Percentiles rank a stretch among this genome's conserved stretches.
phyloP scores from a whole-genome alignment of 2,329 filamentous ascomycete species.

The Xylaria sp. region DNA sequence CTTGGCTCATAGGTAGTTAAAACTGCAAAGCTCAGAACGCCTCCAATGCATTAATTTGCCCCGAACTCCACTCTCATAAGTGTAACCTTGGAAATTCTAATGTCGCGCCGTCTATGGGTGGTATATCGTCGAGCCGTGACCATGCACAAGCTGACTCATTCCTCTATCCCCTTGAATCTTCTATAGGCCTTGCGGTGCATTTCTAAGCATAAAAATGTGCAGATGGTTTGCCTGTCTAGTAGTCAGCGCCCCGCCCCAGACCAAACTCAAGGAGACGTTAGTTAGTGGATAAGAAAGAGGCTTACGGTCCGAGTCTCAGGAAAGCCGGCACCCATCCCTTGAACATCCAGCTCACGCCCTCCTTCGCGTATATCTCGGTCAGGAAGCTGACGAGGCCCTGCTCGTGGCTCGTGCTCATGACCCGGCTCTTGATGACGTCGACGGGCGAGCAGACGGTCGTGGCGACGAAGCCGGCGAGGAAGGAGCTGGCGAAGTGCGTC shows the following conservation, averaged over 20 bases:
- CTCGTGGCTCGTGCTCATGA: slow-evolving; percentile 70
- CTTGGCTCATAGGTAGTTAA: slow-evolving; percentile 1
- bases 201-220: slow-evolving; percentile 84
- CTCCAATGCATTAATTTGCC: slow-evolving; percentile 13
- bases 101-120: slow-evolving; percentile 1
- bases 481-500: slow-evolving; percentile 77
- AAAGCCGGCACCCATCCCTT: slow-evolving; percentile 86
- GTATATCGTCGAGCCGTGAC: not conserved
- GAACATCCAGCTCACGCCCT: slow-evolving; percentile 83
- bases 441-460: slow-evolving; percentile 84
- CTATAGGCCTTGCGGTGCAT: slow-evolving; percentile 81
- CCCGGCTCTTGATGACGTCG: slow-evolving; percentile 85
- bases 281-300: slow-evolving; percentile 24
- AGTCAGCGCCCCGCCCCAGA: not conserved
- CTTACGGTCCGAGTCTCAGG: slow-evolving; percentile 65
- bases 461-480: slow-evolving; percentile 79
- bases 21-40: slow-evolving; percentile 15
- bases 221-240: slow-evolving; percentile 70
- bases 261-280: not conserved
- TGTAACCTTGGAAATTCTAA: slow-evolving; percentile 21
- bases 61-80: slow-evolving; percentile 19
- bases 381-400: slow-evolving; percentile 63
- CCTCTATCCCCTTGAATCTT: slow-evolving; percentile 50
- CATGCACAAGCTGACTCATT: slow-evolving; percentile 19
- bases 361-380: slow-evolving; percentile 66